Evolutionary conservation across 2,329 filamentous ascomycete genomes (phyloP).

Genomic region (Aspergillus calidoustus): DNA sequence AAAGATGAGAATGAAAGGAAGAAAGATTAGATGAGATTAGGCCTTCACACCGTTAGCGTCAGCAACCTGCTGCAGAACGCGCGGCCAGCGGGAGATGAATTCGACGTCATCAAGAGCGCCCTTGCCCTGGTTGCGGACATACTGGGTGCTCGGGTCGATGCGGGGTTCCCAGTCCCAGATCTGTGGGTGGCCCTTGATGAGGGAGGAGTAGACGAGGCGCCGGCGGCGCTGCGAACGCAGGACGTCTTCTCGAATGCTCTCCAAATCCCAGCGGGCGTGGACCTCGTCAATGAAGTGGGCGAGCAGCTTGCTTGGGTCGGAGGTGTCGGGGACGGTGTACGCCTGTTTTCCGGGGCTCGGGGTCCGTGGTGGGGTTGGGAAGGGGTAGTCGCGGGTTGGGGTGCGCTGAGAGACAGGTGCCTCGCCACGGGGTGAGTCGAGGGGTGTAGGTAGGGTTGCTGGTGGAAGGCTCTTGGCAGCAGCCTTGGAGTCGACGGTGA

Average conservation of each 20-base stretch:
- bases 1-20: conserved; percentile 10
- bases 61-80: conserved; percentile 41
- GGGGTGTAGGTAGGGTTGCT: conserved; percentile 37
- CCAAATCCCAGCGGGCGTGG: conserved; percentile 77
- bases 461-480: conserved; percentile 37
- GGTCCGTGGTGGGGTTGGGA: conserved; percentile 45
- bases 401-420: conserved; percentile 33
- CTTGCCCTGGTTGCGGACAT: conserved; percentile 68
- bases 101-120: conserved; percentile 48
- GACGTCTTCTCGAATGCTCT: conserved; percentile 74
- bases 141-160: conserved; percentile 59
- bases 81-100: conserved; percentile 47
- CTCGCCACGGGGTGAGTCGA: conserved; percentile 34
- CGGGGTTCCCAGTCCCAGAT: conserved; percentile 85
- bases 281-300: conserved; percentile 76
- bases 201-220: conserved; percentile 76
- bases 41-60: conserved; percentile 25
- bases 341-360: conserved; percentile 42
- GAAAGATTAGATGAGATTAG: conserved; percentile 14
- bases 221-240: conserved; percentile 78
- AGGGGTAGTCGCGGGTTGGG: conserved; percentile 32
- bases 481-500: conserved; percentile 29
- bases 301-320: conserved; percentile 53
- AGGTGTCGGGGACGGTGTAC: conserved; percentile 36
- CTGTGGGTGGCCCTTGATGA: conserved; percentile 75